Evolutionary conservation across 495 filamentous ascomycete genomes (phyloP).

Genomic region (Oidiodendron maius): DNA sequence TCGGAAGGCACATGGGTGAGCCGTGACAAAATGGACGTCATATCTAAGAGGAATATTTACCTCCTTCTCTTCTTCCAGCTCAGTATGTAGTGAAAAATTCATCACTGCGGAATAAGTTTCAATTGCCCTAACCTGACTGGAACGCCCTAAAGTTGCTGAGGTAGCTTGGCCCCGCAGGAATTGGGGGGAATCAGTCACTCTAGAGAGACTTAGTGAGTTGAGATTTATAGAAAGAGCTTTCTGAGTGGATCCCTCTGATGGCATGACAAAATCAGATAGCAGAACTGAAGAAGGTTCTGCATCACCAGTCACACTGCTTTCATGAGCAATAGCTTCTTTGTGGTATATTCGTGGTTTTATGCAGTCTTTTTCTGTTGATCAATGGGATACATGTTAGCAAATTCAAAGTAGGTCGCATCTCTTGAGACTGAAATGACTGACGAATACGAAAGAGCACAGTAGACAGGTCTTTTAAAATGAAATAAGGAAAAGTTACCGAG

Average conservation of each 20-base stretch:
- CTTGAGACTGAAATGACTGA: background rate
- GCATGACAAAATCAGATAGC: conserved; percentile 52
- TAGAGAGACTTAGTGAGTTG: conserved; percentile 33
- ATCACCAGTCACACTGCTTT: conserved; percentile 48
- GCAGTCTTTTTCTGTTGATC: conserved; percentile 3
- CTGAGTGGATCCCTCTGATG: conserved; percentile 38
- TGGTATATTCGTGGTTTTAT: conserved; percentile 38
- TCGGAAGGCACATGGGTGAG: conserved; percentile 57
- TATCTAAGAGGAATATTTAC: conserved; percentile 43
- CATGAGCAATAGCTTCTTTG: conserved; percentile 39
- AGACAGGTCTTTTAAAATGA: background rate
- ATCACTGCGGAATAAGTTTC: conserved; percentile 44
- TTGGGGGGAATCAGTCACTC: conserved; percentile 28
- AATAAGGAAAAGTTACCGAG: conserved; percentile 10
- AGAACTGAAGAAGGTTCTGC: conserved; percentile 39
- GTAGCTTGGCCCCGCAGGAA: conserved; percentile 30
- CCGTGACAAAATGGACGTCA: conserved; percentile 61
- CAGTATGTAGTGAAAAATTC: conserved; percentile 41
- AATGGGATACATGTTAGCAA: background rate
- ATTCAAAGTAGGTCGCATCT: background rate
- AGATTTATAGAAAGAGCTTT: conserved; percentile 35
- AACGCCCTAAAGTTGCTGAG: conserved; percentile 13
- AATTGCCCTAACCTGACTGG: conserved; percentile 30
- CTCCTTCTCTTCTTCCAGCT: conserved; percentile 32
- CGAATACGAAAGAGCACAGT: background rate